phyloP scores from a whole-genome alignment of 164 flowering plant species.

The grape (Vitis vinifera) region ASM3070453v1 NC_081810.1:4128001-4128500 shows the following conservation, averaged over 20 bases:
- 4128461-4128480: neutral
- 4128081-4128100: too few species aligned
- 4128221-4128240: neutral
- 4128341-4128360: constrained; percentile 97
- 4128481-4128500: too few species aligned
- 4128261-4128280: constrained; percentile 98
- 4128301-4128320: constrained; percentile 74
- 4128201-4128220: neutral
- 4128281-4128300: constrained; percentile 72
- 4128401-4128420: neutral
- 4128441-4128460: neutral
- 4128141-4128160: neutral
- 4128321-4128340: constrained; percentile 79
- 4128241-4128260: constrained; percentile 36
- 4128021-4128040: too few species aligned
- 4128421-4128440: neutral
- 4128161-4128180: neutral
- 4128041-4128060: too few species aligned
- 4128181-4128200: neutral
- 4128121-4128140: too few species aligned
- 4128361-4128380: constrained; percentile 73
- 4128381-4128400: constrained; percentile 1
- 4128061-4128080: too few species aligned
- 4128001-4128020: too few species aligned
- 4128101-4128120: too few species aligned